Percentiles rank a stretch among this genome's conserved stretches.
Conservation (phyloP, 768 basidiomycete species). For the Suillus clintonianus region DNA sequence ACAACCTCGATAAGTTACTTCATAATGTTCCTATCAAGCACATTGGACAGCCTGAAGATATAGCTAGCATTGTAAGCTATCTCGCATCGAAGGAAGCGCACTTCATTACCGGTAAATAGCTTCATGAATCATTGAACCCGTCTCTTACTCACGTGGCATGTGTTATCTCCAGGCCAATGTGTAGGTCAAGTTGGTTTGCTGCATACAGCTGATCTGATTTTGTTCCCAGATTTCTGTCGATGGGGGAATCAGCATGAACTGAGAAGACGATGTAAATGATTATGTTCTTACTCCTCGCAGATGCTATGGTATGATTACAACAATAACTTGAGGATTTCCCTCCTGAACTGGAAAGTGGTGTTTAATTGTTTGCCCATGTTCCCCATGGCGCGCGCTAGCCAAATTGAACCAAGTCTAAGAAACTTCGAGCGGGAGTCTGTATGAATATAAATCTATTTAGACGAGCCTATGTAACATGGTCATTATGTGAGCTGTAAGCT, state of each 20-base stretch:
- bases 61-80: slow-evolving; percentile 36
- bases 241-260: slow-evolving; percentile 9
- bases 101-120: slow-evolving; percentile 34
- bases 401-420: too few species aligned
- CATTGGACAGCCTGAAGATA: slow-evolving; percentile 29
- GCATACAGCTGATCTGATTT: not conserved
- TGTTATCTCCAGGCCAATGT: slow-evolving; percentile 11
- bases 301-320: not conserved
- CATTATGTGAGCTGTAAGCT: too few species aligned
- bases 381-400: too few species aligned
- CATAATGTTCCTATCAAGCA: slow-evolving; percentile 15
- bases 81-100: slow-evolving; percentile 35
- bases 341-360: not conserved
- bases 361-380: too few species aligned
- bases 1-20: slow-evolving; percentile 7
- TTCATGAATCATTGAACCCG: not conserved
- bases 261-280: not conserved
- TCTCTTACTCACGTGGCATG: not conserved
- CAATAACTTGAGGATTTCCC: not conserved
- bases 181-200: slow-evolving; percentile 5
- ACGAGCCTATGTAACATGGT: too few species aligned
- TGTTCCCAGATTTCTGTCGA: slow-evolving; percentile 7
- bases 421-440: too few species aligned
- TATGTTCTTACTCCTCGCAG: not conserved
- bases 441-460: too few species aligned